Conservation (phyloP, 1,284 basidiomycete species). For the Pseudozyma hubeiensis region DNA sequence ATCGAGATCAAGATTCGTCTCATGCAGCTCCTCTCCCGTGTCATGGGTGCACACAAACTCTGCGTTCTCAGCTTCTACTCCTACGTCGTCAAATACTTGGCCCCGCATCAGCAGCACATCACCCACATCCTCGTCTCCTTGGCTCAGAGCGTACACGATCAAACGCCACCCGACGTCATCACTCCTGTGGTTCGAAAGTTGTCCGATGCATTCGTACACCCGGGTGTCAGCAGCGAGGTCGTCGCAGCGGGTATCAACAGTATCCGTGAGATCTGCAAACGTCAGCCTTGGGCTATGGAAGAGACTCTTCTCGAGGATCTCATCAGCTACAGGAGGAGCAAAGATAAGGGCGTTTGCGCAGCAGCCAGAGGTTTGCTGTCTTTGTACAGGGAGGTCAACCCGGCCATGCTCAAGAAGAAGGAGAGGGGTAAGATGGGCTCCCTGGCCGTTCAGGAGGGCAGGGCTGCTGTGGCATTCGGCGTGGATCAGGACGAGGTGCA, state of each 20-base stretch:
- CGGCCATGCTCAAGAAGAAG: conserved; percentile 86
- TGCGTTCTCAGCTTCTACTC: conserved; percentile 96
- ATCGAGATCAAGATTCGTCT: conserved; percentile 96
- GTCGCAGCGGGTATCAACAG: conserved; percentile 95
- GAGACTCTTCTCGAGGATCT: conserved; percentile 91
- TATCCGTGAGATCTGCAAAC: conserved; percentile 88
- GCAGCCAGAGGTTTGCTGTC: conserved; percentile 88
- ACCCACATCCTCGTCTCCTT: conserved; percentile 94
- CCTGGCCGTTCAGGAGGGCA: conserved; percentile 58
- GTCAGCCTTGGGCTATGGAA: conserved; percentile 96
- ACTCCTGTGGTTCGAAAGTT: conserved; percentile 90
- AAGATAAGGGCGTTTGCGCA: conserved; percentile 91
- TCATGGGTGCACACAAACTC: conserved; percentile 92
- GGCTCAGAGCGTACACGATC: conserved; percentile 93
- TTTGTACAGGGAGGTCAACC: conserved; percentile 96
- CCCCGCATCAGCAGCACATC: conserved; percentile 90
- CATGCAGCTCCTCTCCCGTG: conserved; percentile 96
- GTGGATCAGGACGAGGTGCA: conserved; percentile 77
- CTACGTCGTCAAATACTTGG: conserved; percentile 91
- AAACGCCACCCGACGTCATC: conserved; percentile 92
- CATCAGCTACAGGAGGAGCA: conserved; percentile 92
- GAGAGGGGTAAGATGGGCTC: conserved; percentile 74
- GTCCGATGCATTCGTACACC: conserved; percentile 95
- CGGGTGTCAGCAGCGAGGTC: conserved; percentile 94
- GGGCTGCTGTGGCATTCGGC: conserved; percentile 77